Evolutionary conservation across 495 filamentous ascomycete genomes (phyloP).

Genomic region (Podospora australis): DNA sequence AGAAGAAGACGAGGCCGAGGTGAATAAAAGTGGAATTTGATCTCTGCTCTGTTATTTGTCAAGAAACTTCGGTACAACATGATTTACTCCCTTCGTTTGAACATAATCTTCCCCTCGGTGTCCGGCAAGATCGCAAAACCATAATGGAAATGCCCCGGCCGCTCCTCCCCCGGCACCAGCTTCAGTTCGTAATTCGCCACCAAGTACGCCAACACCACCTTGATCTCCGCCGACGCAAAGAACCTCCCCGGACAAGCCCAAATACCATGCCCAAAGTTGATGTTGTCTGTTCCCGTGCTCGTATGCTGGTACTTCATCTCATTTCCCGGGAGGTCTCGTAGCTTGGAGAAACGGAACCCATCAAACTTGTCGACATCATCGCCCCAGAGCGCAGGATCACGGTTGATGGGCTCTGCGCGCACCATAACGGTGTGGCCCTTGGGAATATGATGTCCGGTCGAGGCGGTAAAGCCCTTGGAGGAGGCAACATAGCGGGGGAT

Average conservation of each 20-base stretch:
- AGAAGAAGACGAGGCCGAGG: too few relatives aligned
- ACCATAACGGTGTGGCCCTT: neutral
- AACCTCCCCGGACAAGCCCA: conserved; percentile 49
- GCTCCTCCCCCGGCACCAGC: neutral
- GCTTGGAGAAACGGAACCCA: conserved; percentile 11
- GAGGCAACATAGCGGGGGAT: neutral
- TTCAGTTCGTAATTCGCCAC: conserved; percentile 40
- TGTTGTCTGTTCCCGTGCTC: conserved; percentile 23
- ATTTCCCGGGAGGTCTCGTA: neutral
- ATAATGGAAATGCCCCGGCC: neutral
- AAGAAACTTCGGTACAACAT: too few relatives aligned
- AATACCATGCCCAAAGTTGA: conserved; percentile 45
- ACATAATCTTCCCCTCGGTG: neutral
- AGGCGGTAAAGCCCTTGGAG: neutral
- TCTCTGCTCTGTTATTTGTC: too few relatives aligned
- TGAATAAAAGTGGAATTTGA: too few relatives aligned
- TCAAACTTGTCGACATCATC: conserved; percentile 20
- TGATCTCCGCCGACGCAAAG: conserved; percentile 44
- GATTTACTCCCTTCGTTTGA: neutral
- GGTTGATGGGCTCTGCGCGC: conserved; percentile 36
- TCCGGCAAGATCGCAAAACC: neutral
- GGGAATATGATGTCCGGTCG: neutral
- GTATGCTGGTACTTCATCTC: neutral
- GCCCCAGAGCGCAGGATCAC: conserved; percentile 37
- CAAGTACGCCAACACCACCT: conserved; percentile 38